A percentile compares a stretch with the other conserved stretches of the same genome.
phyloP scores from a whole-genome alignment of 768 basidiomycete genomes.

The Trametes coccinea region DNA sequence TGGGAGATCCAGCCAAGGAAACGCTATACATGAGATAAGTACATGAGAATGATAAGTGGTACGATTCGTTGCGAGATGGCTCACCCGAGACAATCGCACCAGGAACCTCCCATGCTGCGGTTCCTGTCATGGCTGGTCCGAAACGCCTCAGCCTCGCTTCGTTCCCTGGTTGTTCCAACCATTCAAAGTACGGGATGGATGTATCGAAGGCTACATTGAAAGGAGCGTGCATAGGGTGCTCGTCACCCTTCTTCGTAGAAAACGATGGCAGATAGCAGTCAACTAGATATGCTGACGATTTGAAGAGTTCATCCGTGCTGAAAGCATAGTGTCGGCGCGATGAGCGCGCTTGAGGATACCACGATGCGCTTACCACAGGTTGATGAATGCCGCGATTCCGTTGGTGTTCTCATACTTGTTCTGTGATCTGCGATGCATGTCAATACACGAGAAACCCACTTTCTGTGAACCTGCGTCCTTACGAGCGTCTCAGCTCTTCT shows the following conservation, averaged over 20 bases:
- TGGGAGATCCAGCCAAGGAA: slow-evolving; percentile 56
- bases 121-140: slow-evolving; percentile 75
- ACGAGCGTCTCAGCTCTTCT: slow-evolving; percentile 51
- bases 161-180: slow-evolving; percentile 64
- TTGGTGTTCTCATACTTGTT: slow-evolving; percentile 66
- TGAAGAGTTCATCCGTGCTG: slow-evolving; percentile 77
- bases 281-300: slow-evolving; percentile 73
- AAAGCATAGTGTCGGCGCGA: background rate
- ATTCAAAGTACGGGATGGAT: slow-evolving; percentile 57
- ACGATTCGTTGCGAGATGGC: background rate
- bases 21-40: slow-evolving; percentile 40
- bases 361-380: slow-evolving; percentile 52
- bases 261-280: slow-evolving; percentile 41
- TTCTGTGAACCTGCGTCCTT: slow-evolving; percentile 5
- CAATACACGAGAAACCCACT: too few relatives aligned
- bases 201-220: slow-evolving; percentile 73
- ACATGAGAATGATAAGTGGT: background rate
- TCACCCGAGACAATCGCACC: slow-evolving; percentile 32
- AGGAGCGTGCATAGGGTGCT: slow-evolving; percentile 52
- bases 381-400: slow-evolving; percentile 71
- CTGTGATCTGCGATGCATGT: slow-evolving; percentile 44
- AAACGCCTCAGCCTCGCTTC: slow-evolving; percentile 59
- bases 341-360: background rate
- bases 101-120: slow-evolving; percentile 63
- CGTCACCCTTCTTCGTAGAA: background rate